Base-by-base conservation (phyloP, 768 basidiomycete genomes). In the Coprinopsis strossmayeri region DNA sequence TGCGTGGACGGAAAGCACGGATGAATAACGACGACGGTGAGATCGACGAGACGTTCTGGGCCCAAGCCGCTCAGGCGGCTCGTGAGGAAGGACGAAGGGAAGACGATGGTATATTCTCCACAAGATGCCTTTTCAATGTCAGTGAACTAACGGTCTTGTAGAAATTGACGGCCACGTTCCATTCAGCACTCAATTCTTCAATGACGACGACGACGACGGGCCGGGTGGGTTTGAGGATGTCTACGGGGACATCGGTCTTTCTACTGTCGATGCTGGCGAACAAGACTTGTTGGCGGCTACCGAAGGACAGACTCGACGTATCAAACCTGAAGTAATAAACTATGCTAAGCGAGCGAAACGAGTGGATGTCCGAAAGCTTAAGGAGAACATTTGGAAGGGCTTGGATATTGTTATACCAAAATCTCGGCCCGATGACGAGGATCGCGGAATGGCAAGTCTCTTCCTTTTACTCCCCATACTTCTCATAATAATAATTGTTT, bases 371-470 rank as follows among this genome's bases (percentile, higher is more conserved):
- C 79, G 91, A 60, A 92, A 87, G 67, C 69, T 99, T 53, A 99
- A 99, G 70, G 95, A 98, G 52, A 95, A 93, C 57, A 98, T 99
- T 41, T 98, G 96, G 96, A 89, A 79, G 62, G 88, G 88, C 1
- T 64, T 98, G 38, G 85, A 91, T 57, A 91, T 96, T 49, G 78
- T 82, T 27, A 70, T 83, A 34, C 41, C 65, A 9, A 68, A 70
- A 32, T 69, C 69, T 5, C 68, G 74, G 26, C 68, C 70, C 10
- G 70, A 65, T 2, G 69, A 69, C 2, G 69, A 71, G 23, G 66
- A 69, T 4, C n/a, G n/a, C 64, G 40, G 63, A 51, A 87, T 82
- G 83, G 83, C 86, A 51, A 45, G 68, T 57, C 38, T n/a, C n/a
- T n/a, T n/a, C n/a, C n/a, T n/a, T n/a, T n/a, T n/a, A n/a, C n/a